Evolutionary conservation across 2,329 filamentous ascomycete genomes (phyloP).

Genomic region (Diaporthe nobilis): DNA sequence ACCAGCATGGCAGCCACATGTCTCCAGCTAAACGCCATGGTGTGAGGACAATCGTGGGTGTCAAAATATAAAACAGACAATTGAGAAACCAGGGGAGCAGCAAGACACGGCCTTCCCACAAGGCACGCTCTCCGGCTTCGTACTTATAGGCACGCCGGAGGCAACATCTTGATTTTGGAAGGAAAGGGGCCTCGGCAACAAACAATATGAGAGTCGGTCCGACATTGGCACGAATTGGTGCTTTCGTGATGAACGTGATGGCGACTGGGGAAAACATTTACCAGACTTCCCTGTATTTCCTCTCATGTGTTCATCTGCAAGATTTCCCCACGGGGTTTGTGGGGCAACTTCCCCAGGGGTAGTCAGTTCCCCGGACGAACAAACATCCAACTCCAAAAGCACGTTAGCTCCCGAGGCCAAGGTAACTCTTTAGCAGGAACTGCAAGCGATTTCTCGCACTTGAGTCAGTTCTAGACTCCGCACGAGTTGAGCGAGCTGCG

Average conservation of each 20-base stretch:
- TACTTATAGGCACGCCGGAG: not conserved
- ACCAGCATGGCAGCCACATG: constrained; percentile 9
- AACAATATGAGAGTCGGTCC: not conserved
- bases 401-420: not conserved
- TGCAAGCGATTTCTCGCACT: not conserved
- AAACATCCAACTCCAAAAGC: not conserved
- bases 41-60: not conserved
- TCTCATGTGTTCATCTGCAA: not conserved
- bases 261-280: constrained; percentile 21
- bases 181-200: not conserved
- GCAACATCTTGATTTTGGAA: not conserved
- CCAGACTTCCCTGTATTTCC: not conserved
- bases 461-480: constrained; percentile 19
- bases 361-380: constrained; percentile 16
- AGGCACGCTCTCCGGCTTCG: too few species aligned
- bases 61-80: not conserved
- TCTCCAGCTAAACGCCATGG: constrained; percentile 8
- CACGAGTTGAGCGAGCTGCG: not conserved
- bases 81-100: not conserved
- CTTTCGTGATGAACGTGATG: not conserved
- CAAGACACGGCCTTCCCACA: too few species aligned
- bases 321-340: constrained; percentile 25
- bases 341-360: not conserved
- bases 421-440: not conserved
- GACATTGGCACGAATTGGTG: not conserved